Base-by-base conservation (phyloP, 345 rosid species). In the Ceriops tagal region DNA sequence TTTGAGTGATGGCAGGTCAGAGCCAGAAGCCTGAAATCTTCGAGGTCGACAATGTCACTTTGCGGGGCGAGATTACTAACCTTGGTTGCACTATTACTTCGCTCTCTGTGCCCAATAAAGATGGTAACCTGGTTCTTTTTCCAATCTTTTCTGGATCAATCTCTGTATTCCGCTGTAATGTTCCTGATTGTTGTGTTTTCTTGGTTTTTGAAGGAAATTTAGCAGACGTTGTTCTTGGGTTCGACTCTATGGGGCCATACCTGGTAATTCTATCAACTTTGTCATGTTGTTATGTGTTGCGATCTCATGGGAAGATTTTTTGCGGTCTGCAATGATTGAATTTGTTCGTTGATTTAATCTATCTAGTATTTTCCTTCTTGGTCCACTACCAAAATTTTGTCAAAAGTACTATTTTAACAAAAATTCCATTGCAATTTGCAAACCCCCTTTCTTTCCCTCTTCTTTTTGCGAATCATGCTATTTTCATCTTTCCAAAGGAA, bases 201-300 rank as follows among this genome's bases (percentile, higher is more conserved):
- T 58, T 58, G n/a, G 30, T 19, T 53, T 52, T 58, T 77, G n/a
- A 70, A 93, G 96, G 98, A 39, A 81, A 85, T 77, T 68, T 82
- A 72, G 83, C 87, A 61, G 98, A 93, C 76, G 96, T 91, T 1
- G 93, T 93, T 74, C 90, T 89, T 68, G 96, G 98, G 60, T 89
- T 91, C 56, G 97, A 93, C 72, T 79, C 97, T 15, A 75, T 88
- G 19, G 96, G 89, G 55, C 98, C 92, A 1, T 91, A 93, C 70
- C 75, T 87, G 96, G 98, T 93, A 83, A 80, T 58, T 1, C 46
- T 51, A 24, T 56, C 73, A 47, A 0, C 43, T 73, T 26, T 24
- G 2, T 13, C 18, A 53, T 21, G 6, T 68, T 22, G 31, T 30
- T 4, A 34, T 16, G 7, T 34, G 19, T 61, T 53, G 30, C 16